A percentile compares a stretch with the other conserved stretches of the same genome.
These are phyloP conservation scores for Saccharomyces pastorianus DNA, from an alignment of 1,139 yeast genomes.

Conservation along the genomic window DNA sequence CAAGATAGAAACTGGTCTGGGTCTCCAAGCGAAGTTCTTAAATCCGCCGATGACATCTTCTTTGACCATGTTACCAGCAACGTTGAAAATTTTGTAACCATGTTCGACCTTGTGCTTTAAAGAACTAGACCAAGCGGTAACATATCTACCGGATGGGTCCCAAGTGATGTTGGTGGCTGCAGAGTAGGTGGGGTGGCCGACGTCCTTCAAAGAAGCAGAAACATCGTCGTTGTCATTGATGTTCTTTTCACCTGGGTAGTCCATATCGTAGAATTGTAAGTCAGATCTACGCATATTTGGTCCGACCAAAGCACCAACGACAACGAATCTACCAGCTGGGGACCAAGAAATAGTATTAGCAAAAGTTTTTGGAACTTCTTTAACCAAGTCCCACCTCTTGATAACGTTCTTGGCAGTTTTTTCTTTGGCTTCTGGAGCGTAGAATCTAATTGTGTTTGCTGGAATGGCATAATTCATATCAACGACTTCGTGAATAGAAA, in stretches of 20 bases:
- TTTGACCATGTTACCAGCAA: slow-evolving; percentile 67
- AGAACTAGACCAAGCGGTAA: slow-evolving; percentile 79
- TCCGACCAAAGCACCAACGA: slow-evolving; percentile 63
- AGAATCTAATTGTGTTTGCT: slow-evolving; percentile 68
- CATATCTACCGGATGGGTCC: slow-evolving; percentile 94
- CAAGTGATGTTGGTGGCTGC: slow-evolving; percentile 83
- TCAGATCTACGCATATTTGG: slow-evolving; percentile 46
- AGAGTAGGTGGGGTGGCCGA: slow-evolving; percentile 55
- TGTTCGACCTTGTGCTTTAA: slow-evolving; percentile 84
- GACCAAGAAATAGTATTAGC: slow-evolving; percentile 79
- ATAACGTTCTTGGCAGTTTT: slow-evolving; percentile 31
- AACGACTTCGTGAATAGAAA: slow-evolving; percentile 55
- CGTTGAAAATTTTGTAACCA: slow-evolving; percentile 82
- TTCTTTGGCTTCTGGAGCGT: slow-evolving; percentile 56
- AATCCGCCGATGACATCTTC: slow-evolving; percentile 77
- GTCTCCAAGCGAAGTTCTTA: slow-evolving; percentile 93
- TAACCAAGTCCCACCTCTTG: slow-evolving; percentile 54
- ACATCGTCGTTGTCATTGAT: slow-evolving; percentile 29
- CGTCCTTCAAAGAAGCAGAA: slow-evolving; percentile 52
- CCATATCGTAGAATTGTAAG: slow-evolving; percentile 80
- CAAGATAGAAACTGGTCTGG: slow-evolving; percentile 79
- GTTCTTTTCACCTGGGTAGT: slow-evolving; percentile 61
- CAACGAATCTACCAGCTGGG: slow-evolving; percentile 87
- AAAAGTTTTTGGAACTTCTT: slow-evolving; percentile 53
- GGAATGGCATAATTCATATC: slow-evolving; percentile 62